Evolutionary conservation across 352 stramenopile species (phyloP), one percentile per base, ranked within the genome.

Genomic region (Phytophthora citrophthora): DNA sequence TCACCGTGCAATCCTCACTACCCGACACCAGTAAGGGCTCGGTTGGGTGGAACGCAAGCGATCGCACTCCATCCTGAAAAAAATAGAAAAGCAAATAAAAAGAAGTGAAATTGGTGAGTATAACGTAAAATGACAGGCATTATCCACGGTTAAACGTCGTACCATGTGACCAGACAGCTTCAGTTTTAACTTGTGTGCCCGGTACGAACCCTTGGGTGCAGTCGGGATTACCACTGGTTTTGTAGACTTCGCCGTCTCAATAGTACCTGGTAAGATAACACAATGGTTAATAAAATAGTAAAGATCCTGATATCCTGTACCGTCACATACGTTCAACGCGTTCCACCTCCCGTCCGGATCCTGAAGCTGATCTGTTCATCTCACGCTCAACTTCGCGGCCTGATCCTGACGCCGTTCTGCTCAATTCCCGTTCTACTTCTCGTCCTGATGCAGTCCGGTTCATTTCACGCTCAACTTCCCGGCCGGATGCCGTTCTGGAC

Each of bases 161-260:
- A 94, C 86, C 78, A 96, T 85, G 68, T 96, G 88, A 13, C 86
- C 83, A 3, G 82, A 89, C 23, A 96, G 68, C 66, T 95, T 94
- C 24, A 93, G 63, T 72, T 96, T 96, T 51, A 94, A 80, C 62
- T 96, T 96, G 56, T 91, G 72, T 8, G 88, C 69, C 20, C 82
- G 68, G 71, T 90, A 93, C 5, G 86, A 82, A 6, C 68, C 73
- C 53, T 91, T 94, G 3, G 77, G 62, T 31, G 76, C 82, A 13
- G 86, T 60, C 0, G 77, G 52, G 15, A 89, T 88, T 23, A 75
- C 55, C 12, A 56, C 74, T 12, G 72, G 63, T 58, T 91, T 93
- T 2, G 49, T 23, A 20, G 45, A 61, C 55, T 83, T 88, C 15
- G 58, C 39, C 2, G 70, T 48, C 18, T 89, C 81, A 41, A 68